Percentiles rank a stretch among this genome's conserved stretches.
These are phyloP conservation scores for Pilatotrama ljubarskyi DNA, from an alignment of 768 basidiomycete species.

Conservation along the genomic window DNA sequence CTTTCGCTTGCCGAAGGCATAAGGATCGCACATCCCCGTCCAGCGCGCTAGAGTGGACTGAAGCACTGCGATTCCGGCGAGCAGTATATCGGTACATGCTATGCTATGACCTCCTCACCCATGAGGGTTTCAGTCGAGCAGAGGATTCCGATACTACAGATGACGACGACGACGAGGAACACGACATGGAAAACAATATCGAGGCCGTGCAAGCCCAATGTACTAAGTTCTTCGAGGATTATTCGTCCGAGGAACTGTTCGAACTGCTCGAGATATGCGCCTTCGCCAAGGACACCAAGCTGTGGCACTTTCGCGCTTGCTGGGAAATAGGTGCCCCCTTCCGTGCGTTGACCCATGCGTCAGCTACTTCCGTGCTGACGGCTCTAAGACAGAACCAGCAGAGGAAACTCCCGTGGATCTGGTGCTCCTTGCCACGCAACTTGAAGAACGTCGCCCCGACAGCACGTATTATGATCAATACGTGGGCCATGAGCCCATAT, in stretches of 20 bases:
- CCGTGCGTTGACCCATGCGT: background rate
- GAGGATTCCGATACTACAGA: background rate
- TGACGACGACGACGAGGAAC: background rate
- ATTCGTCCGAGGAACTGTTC: conserved; percentile 22
- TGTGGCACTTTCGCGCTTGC: background rate
- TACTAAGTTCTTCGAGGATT: conserved; percentile 8
- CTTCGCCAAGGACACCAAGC: conserved; percentile 24
- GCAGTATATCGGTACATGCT: conserved; percentile 35
- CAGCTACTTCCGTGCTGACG: too few species aligned
- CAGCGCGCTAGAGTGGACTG: conserved; percentile 33
- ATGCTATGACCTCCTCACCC: conserved; percentile 4
- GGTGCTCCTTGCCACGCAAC: too few species aligned
- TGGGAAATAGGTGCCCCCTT: background rate
- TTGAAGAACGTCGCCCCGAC: too few species aligned
- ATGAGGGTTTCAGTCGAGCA: background rate
- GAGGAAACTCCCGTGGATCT: background rate
- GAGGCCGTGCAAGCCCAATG: conserved; percentile 4
- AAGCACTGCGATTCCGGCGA: conserved; percentile 34
- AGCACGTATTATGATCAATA: background rate
- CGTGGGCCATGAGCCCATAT: background rate
- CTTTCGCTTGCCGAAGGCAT: conserved; percentile 26
- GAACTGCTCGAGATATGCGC: conserved; percentile 24
- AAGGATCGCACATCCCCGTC: conserved; percentile 37
- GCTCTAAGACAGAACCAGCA: too few species aligned
- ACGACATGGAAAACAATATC: conserved; percentile 3